Percentiles rank a stretch among this genome's conserved stretches.
phyloP scores from a whole-genome alignment of 306 rosid species.

The Biancaea sappan region DNA sequence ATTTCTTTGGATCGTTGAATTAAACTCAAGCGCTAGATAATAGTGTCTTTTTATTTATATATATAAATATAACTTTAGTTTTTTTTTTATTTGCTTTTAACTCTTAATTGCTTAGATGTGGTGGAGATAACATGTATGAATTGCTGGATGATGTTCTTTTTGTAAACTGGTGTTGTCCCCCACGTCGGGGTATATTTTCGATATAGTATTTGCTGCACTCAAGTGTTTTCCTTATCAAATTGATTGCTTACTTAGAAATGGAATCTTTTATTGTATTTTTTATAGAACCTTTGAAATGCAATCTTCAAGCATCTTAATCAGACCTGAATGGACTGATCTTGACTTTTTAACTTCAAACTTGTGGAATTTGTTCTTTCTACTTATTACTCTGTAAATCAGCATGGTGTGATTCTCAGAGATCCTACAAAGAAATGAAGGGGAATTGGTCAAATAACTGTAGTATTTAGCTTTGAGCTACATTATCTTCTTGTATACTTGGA shows the following conservation, averaged over 20 bases:
- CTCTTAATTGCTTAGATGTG: not conserved
- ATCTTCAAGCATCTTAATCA: not conserved
- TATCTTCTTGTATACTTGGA: not conserved
- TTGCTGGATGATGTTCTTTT: not conserved
- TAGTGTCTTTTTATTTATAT: not conserved
- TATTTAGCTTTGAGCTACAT: not conserved
- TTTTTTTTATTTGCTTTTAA: not conserved
- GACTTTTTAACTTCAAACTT: not conserved
- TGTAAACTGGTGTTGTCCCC: not conserved
- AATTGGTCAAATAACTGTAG: not conserved
- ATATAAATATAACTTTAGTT: not conserved
- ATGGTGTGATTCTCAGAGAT: not conserved
- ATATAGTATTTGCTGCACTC: too few species aligned
- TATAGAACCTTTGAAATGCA: not conserved
- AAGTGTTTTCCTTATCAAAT: too few species aligned
- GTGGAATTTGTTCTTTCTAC: not conserved
- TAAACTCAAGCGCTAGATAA: not conserved
- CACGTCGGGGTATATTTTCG: not conserved
- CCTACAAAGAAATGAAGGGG: not conserved
- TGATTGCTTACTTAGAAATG: too few species aligned
- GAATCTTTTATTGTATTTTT: too few species aligned
- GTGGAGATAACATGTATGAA: not conserved
- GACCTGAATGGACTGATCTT: not conserved
- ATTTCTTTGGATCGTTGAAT: conserved; percentile 6
- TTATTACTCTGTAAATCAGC: not conserved